Evolutionary conservation across 257 asterid genomes (phyloP), one percentile per base, ranked within the genome.

Genomic region (Nicotiana obtusifolia): DNA sequence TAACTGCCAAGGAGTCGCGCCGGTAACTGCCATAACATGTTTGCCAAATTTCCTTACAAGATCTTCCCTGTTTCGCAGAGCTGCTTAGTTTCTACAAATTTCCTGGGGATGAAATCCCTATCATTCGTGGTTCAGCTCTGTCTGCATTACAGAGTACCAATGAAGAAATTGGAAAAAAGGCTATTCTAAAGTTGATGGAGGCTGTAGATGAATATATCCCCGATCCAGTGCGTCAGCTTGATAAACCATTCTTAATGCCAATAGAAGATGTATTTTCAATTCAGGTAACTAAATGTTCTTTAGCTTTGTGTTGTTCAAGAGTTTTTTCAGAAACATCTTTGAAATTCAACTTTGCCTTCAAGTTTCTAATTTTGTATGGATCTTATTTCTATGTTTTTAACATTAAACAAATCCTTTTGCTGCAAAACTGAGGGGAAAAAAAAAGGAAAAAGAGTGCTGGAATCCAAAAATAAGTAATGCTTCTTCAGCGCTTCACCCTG

Each of bases 41-140:
- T 37, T 49, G 15, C 52, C 61, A 2, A 15, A 37, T 61, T 41
- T 41, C 77, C 81, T 78, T 66, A 69, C 35, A 60, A 80, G 8
- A 76, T 61, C 62, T 88, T 76, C 22, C 49, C 11, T 16, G 81
- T 75, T 81, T 75, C 60, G 88, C 93, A 96, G 99, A 96, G 82
- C 86, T 96, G 83, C 97, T 96, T 84, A 89, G 83, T 89, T 96
- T 96, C 87, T 96, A 94, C 88, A 94, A 96, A 90, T 96, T 94
- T 83, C 99, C 99, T 49, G 99, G 99, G 77, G 99, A 96, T 87
- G 98, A 94, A 16, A 96, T 96, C 84, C 99, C 99, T n/a, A 96
- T 96, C 37, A 28, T 96, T 83, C 92, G 97, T 84, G 99, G 99
- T 76, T 96, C 99, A 86, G 99, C 99, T 49, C 86, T 96, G 88